Evolutionary conservation across 202 grass and related monocot genomes (phyloP).

Genomic region (Saccharum hybrid): DNA sequence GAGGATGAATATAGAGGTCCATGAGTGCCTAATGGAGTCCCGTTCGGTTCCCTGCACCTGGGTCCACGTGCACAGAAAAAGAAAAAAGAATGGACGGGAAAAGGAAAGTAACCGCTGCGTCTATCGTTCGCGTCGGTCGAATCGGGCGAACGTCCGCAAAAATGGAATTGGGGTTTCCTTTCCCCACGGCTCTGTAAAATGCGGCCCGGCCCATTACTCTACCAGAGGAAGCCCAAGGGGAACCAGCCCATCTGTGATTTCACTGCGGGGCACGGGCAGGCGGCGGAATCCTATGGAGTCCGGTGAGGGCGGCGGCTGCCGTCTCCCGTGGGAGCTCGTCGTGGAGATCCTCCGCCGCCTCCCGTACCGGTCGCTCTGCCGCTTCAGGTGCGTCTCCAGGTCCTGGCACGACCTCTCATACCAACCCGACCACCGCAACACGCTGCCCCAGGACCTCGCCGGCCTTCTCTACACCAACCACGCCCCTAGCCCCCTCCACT

Average conservation of each 20-base stretch:
- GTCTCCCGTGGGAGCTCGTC: slow-evolving; percentile 28
- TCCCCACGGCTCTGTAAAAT: background rate
- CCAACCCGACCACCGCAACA: slow-evolving; percentile 17
- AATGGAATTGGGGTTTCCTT: too few relatives aligned
- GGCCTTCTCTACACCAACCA: slow-evolving; percentile 43
- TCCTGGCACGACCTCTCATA: slow-evolving; percentile 31
- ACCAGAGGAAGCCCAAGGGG: background rate
- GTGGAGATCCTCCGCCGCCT: slow-evolving; percentile 43
- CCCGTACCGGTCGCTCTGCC: slow-evolving; percentile 24
- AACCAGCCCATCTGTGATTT: background rate
- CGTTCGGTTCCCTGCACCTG: too few relatives aligned
- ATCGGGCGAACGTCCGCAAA: too few relatives aligned
- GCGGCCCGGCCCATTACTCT: background rate
- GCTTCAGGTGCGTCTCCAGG: slow-evolving; percentile 31
- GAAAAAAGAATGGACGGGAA: too few relatives aligned
- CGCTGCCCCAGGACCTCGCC: slow-evolving; percentile 32
- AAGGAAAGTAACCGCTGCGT: too few relatives aligned
- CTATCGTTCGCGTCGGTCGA: too few relatives aligned
- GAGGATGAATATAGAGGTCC: too few relatives aligned
- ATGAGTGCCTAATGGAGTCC: too few relatives aligned
- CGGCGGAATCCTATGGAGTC: background rate
- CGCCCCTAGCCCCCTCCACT: background rate
- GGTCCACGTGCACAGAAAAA: too few relatives aligned
- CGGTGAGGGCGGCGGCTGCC: slow-evolving; percentile 6
- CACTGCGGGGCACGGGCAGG: background rate